Conservation (phyloP, 1,284 basidiomycete genomes). For the Cryptococcus maquisensis region DNA sequence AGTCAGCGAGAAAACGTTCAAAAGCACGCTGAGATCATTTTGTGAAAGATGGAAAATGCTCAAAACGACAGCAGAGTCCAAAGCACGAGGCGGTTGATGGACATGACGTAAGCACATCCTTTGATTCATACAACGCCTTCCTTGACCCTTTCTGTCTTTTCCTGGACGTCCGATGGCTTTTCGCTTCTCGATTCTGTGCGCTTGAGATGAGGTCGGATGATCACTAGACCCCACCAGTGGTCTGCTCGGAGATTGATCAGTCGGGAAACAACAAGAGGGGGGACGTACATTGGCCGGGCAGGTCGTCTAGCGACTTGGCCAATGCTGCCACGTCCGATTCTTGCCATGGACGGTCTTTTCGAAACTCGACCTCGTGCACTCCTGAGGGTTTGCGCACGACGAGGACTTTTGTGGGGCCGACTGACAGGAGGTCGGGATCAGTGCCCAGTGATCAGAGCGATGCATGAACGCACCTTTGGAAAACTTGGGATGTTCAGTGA, state of each 20-base stretch:
- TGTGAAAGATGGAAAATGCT: too few species aligned
- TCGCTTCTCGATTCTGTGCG: too few species aligned
- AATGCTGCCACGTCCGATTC: not conserved
- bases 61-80: too few species aligned
- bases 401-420: slow-evolving; percentile 3
- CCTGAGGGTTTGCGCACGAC: slow-evolving; percentile 9
- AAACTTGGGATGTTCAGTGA: slow-evolving; percentile 6
- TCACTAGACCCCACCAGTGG: slow-evolving; percentile 11
- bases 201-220: slow-evolving; percentile 8
- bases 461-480: not conserved
- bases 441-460: not conserved
- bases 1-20: too few species aligned
- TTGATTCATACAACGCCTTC: too few species aligned
- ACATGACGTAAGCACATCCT: too few species aligned
- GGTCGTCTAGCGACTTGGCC: slow-evolving; percentile 5
- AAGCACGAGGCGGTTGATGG: too few species aligned
- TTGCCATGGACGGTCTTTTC: slow-evolving; percentile 4
- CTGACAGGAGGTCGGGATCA: not conserved
- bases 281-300: slow-evolving; percentile 3
- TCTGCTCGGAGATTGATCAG: not conserved
- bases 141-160: too few species aligned
- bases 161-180: too few species aligned
- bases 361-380: slow-evolving; percentile 10
- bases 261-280: not conserved
- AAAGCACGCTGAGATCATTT: too few species aligned